Evolutionary conservation across 192 early-diverging fungal species (phyloP), one percentile per base, ranked within the genome.

Genomic region (Funneliformis mosseae): DNA sequence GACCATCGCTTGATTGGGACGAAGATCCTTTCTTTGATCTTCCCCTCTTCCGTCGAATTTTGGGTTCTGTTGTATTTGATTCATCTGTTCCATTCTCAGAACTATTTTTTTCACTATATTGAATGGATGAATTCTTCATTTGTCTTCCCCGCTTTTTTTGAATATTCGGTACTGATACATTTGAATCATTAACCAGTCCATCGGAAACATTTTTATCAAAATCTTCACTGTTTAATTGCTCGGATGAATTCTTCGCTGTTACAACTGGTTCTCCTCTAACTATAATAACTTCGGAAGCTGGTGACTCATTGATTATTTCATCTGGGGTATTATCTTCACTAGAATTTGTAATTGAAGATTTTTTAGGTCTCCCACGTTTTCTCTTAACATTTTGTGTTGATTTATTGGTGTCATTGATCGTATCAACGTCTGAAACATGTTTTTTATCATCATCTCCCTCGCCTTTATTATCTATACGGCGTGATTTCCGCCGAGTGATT

Each of bases 101-200:
- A 55, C 14, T 6, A 55, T 55, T 55, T 55, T 55, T 55, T 55
- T 55, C 50, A 6, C 50, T 55, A 21, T 38, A n/a, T 5, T 12
- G 69, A 7, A 41, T 39, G 3, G 27, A n/a, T 21, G 69, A 42
- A 41, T 39, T 71, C n/a, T 71, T 71, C 18, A 38, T 28, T n/a
- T 18, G 41, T 71, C 69, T 33, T n/a, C 69, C 69, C 33, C 69
- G 69, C 39, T 42, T 71, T 71, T 42, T 71, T 18, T 28, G 39
- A 41, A n/a, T 11, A 55, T 33, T 28, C 12, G 25, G 14, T 8
- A 25, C 50, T 33, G 27, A 33, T 14, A 8, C 21, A 62, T 18
- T 18, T 23, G 23, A 23, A 8, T 21, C 23, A 18, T 62, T 18
- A 4, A 4, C 18, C 1, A 10, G 9, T 10, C 5, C 43, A 45